Evolutionary conservation across 345 rosid species (phyloP), one percentile per base, ranked within the genome.

Genomic region (Corchorus capsularis): DNA sequence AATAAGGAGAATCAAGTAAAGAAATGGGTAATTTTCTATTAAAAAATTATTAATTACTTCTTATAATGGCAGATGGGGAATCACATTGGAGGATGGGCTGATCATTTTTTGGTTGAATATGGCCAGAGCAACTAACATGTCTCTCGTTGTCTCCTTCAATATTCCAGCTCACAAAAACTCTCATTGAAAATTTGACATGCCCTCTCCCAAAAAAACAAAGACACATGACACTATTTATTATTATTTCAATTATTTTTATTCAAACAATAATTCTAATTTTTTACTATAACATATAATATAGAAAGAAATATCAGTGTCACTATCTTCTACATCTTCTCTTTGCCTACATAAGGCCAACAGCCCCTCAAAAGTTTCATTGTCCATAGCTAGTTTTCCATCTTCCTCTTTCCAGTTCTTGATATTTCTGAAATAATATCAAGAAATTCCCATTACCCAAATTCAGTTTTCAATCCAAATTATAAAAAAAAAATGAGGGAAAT

Each of bases 131-230:
- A 72, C 77, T 27, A 54, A 63, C 72, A 61, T 78, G 79, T 79
- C 82, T 47, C 77, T 77, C 32, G 37, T 77, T 84, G 86, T 85
- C 84, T 70, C 63, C 60, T 43, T 78, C 73, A 75, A 77, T 47
- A 20, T 85, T 27, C 88, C 89, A 87, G 90, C 88, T 87, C 88
- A 85, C 80, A 39, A 74, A 72, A 8, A 32, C 76, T 69, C 78
- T 69, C 12, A 73, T 69, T 64, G 72, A 84, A 84, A 82, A 19
- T 52, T 66, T 71, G 90, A 88, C 86, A 55, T 63, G 17, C n/a
- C 84, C 76, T 77, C 88, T 74, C 69, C 77, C 78, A 32, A 66
- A 39, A 39, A 82, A 27, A 80, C 74, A 55, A 65, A 37, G 78
- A 80, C 85, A 75, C 72, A 52, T 68, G 50, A 74, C 20, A 77